phyloP scores from a whole-genome alignment of 192 early-diverging fungal species.

The Backusella westeae region DNA sequence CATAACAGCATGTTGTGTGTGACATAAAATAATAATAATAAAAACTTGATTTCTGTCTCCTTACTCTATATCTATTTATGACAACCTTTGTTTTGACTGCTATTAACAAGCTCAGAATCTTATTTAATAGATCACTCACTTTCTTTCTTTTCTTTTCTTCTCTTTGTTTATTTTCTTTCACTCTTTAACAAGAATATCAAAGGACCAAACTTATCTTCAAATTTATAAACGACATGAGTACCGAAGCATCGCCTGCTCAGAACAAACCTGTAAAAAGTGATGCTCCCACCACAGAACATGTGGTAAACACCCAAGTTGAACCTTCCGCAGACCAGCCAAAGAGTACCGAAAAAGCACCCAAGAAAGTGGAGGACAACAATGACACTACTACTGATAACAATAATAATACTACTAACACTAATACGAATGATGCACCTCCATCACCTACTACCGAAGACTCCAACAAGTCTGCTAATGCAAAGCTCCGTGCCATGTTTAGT shows the following conservation, averaged over 20 bases:
- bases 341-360: not conserved
- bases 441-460: not conserved
- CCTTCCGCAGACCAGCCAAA: not conserved
- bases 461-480: not conserved
- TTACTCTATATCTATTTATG: not conserved
- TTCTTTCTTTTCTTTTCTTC: not conserved
- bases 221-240: not conserved
- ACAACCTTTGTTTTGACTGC: not conserved
- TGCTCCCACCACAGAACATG: not conserved
- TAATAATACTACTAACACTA: not conserved
- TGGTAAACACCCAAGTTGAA: not conserved
- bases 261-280: not conserved
- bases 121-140: not conserved
- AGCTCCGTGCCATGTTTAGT: not conserved
- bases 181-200: not conserved
- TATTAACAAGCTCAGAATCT: not conserved
- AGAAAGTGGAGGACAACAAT: not conserved
- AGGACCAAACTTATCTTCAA: not conserved
- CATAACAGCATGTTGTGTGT: not conserved
- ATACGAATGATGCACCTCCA: not conserved
- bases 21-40: not conserved
- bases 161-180: not conserved
- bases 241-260: not conserved
- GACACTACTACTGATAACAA: not conserved
- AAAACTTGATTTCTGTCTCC: slow-evolving; percentile 2